Evolutionary conservation across 1,284 basidiomycete genomes (phyloP), one percentile per base, ranked within the genome.

Genomic region (Rhodotorula sp.): DNA sequence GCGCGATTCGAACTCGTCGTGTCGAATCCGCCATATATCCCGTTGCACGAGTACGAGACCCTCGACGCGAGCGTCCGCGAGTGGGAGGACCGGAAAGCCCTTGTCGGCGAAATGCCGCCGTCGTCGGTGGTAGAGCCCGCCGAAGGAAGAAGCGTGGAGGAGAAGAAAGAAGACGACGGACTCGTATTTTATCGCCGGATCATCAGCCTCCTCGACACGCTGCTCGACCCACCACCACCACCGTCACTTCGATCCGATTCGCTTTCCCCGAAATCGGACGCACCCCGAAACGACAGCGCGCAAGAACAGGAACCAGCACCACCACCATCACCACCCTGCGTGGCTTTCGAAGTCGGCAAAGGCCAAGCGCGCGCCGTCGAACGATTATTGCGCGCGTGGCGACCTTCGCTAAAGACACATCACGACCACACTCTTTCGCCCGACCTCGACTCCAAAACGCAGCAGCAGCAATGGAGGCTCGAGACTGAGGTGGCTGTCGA

Each of bases 21-120:
- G 10, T 88, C 90, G 18, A 97, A 96, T 80, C 94, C 94, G n/a
- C 94, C 94, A 10, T 96, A 96, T 81, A 91, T 97, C 76, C 84
- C 91, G 30, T 83, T 79, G 65, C 71, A 80, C 46, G 88, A 91
- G 68, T 95, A 88, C 79, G 81, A 85, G 55, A 69, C 78, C 22
- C 85, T 95, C 33, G 85, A 89, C 6, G 71, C 78, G 26, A 88
- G 87, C 51, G 93, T 97, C 59, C 86, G 82, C 59, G 83, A 86
- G 65, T 91, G 86, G 78, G 95, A 97, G 81, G 91, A 94, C 80
- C 85, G 84, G 22, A 83, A 83, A 22, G 93, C 94, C 5, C 85
- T 97, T 30, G 84, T 93, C 42, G 93, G 91, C 12, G 91, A 91
- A 71, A 83, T 82, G n/a, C 75, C 78, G 24, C 48, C 4, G 49